Base-by-base conservation (phyloP, 2,329 filamentous ascomycete genomes). In the Fusarium ramigenum region DNA sequence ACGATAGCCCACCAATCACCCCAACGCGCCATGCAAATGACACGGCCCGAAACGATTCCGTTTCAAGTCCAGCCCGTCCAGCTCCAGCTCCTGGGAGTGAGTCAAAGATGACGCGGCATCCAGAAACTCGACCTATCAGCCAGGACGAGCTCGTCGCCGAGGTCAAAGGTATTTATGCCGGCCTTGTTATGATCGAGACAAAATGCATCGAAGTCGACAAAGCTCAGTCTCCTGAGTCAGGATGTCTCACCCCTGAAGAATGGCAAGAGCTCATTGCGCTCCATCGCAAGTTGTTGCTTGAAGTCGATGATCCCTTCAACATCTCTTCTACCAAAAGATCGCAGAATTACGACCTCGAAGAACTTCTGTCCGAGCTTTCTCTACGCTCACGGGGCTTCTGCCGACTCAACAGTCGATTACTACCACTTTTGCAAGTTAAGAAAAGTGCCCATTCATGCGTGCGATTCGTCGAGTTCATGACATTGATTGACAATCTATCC, bases 171-270 rank as follows among this genome's bases (percentile, higher is more conserved):
- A 40, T 56, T 2, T 42, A 40, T 7, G 36, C 36, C 10, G 25
- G 52, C 36, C 52, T 56, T 4, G 16, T 23, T 12, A 30, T 40
- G 25, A 4, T 30, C 1, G 52, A 56, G 18, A 2, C 14, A 42
- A 23, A 56, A 42, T 56, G 37, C 21, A 15, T 14, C 5, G 52
- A n/a, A 30, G 12, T 42, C 23, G 36, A 42, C 2, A 23, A 32
- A 4, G 37, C 4, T 16, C 23, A 18, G 6, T 53, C 34, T 10
- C n/a, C n/a, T n/a, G n/a, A n/a, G n/a, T n/a, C n/a, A n/a, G 28
- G 7, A 12, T 0, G 2, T 5, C 23, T 11, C 18, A 16, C 0
- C 4, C 7, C 1, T 11, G 23, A 28, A 25, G 1, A 39, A 21
- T 53, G 34, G 34, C 16, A 21, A 1, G 2, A 9, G 4, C 18